These are phyloP conservation scores for Aspergillus costaricaensis DNA, from an alignment of 2,329 filamentous ascomycete species.

Conservation along the genomic window DNA sequence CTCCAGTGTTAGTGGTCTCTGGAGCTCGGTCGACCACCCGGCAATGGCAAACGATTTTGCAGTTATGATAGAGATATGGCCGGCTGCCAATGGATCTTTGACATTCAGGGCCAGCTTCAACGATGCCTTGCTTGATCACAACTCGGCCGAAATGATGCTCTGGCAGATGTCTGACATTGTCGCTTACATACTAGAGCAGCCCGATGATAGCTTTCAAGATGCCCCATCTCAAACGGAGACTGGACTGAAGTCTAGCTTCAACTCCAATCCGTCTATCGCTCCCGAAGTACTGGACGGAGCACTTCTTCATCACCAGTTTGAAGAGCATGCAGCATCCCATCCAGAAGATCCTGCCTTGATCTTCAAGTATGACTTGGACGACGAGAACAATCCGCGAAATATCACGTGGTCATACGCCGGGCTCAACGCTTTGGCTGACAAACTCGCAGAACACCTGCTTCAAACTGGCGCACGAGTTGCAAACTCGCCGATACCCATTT, in stretches of 20 bases:
- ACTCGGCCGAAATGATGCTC: slow-evolving; percentile 29
- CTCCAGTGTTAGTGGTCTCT: slow-evolving; percentile 17
- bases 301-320: slow-evolving; percentile 33
- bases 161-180: slow-evolving; percentile 30
- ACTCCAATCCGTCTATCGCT: slow-evolving; percentile 16
- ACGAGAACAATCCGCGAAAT: slow-evolving; percentile 20
- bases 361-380: slow-evolving; percentile 31
- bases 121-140: slow-evolving; percentile 25
- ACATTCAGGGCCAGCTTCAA: slow-evolving; percentile 33
- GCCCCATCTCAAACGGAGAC: slow-evolving; percentile 13
- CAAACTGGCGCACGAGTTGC: slow-evolving; percentile 27
- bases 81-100: slow-evolving; percentile 24
- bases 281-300: slow-evolving; percentile 16
- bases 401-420: slow-evolving; percentile 37
- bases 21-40: slow-evolving; percentile 24
- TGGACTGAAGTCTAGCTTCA: slow-evolving; percentile 24
- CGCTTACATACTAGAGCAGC: slow-evolving; percentile 26
- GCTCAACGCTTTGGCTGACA: slow-evolving; percentile 38
- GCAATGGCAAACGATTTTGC: slow-evolving; percentile 36
- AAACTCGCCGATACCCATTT: slow-evolving; percentile 38
- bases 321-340: slow-evolving; percentile 26
- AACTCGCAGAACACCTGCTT: slow-evolving; percentile 33
- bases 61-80: slow-evolving; percentile 37
- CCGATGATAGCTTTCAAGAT: slow-evolving; percentile 24
- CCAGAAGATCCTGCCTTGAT: slow-evolving; percentile 32